Evolutionary conservation across 2,329 filamentous ascomycete species (phyloP).

Genomic region (Aotearoamyces nothofagi): DNA sequence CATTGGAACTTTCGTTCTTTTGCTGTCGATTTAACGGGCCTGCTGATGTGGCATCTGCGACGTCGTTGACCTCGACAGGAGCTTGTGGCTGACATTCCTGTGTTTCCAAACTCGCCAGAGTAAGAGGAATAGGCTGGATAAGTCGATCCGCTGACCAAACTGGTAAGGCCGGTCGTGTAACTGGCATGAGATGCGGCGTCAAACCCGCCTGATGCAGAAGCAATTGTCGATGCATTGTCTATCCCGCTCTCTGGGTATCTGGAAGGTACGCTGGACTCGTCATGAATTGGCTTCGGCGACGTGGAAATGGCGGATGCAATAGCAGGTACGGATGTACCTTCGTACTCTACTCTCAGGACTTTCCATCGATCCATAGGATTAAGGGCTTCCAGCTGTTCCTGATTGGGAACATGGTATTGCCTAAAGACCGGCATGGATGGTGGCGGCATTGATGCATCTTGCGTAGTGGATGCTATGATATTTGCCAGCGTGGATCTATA

Average conservation of each 20-base stretch:
- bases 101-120: conserved; percentile 2
- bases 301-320: conserved; percentile 9
- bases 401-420: too few species aligned
- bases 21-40: conserved; percentile 23
- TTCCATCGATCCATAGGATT: conserved; percentile 5
- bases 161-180: conserved; percentile 4
- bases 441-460: too few species aligned
- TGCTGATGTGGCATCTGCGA: conserved; percentile 30
- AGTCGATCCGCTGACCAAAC: too few species aligned
- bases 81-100: conserved; percentile 9
- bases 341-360: conserved; percentile 3
- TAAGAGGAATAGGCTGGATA: conserved; percentile 1
- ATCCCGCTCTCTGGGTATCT: too few species aligned
- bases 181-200: conserved; percentile 3
- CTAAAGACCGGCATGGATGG: too few species aligned
- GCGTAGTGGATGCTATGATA: too few species aligned
- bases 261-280: conserved; percentile 1
- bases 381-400: conserved; percentile 12
- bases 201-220: conserved; percentile 1
- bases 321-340: conserved; percentile 2
- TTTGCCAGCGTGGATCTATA: conserved; percentile 5
- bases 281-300: conserved; percentile 6
- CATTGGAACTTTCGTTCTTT: conserved; percentile 35
- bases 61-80: conserved; percentile 40
- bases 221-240: neutral